These are phyloP conservation scores for Tagetes erecta DNA, from an alignment of 129 eudicot genomes.

Conservation along the genomic window DNA sequence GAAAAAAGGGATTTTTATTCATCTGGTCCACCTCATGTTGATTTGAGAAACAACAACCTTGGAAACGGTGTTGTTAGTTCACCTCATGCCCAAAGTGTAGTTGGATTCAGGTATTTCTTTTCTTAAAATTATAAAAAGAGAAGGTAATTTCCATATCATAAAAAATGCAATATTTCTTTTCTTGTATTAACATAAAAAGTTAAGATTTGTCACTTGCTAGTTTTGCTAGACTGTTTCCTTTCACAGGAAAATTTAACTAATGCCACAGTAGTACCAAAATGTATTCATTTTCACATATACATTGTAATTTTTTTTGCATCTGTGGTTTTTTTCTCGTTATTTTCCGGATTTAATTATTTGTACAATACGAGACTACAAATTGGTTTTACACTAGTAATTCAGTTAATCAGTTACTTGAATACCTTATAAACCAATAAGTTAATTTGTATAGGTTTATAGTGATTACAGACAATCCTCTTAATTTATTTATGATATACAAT, in stretches of 20 bases:
- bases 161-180: not conserved
- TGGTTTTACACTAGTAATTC: conserved; percentile 10
- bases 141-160: not conserved
- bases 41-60: conserved; percentile 43
- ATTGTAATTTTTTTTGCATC: conserved; percentile 7
- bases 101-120: conserved; percentile 46
- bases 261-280: not conserved
- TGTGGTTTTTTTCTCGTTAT: not conserved
- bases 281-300: conserved; percentile 7
- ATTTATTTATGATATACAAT: not conserved
- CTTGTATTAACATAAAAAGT: conserved; percentile 13
- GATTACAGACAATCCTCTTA: not conserved
- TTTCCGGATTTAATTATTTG: not conserved
- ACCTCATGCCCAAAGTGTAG: conserved; percentile 50
- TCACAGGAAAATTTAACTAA: conserved; percentile 5
- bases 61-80: conserved; percentile 46
- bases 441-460: not conserved
- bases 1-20: conserved; percentile 40
- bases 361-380: conserved; percentile 3
- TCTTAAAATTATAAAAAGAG: not conserved
- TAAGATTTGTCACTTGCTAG: conserved; percentile 2
- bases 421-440: not conserved
- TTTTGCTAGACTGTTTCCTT: not conserved
- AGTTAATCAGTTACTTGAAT: conserved; percentile 5
- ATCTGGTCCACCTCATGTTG: conserved; percentile 40